Base-by-base conservation (phyloP, 352 stramenopile genomes). In the Globisporangium spinosum region DNA sequence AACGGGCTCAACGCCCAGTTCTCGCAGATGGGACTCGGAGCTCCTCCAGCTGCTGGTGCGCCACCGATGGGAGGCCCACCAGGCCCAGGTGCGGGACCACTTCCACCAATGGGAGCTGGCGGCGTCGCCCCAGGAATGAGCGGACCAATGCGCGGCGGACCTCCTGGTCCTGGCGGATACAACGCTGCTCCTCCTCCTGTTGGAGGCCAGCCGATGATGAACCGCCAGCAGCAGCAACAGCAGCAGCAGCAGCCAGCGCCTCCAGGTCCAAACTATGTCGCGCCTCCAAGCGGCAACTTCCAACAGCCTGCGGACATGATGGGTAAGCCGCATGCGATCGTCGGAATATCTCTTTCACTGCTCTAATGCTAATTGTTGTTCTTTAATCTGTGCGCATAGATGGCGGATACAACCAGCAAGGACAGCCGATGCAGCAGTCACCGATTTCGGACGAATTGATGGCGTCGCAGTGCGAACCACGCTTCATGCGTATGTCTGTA, bases 401-500 rank as follows among this genome's bases (percentile, higher is more conserved):
- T 69, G 73, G 65, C 34, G 58, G 70, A 35, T 91, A 90, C 71
- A 78, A 71, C 27, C 82, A 88, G 27, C 73, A 83, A 27, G 73
- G 73, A 27, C 74, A 81, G 63, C 63, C 77, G n/a, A 70, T 87
- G 59, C 85, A 89, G 73, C 62, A 74, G 51, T 81, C 77, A 3
- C 68, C 77, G 10, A 76, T 95, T 53, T 82, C 77, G 29, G 82
- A 91, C 49, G 83, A 90, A 55, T 83, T 93, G 67, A 79, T 89
- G 70, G 80, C 82, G 32, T 78, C 87, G 3, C 88, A 94, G 67
- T 91, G 80, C 67, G 82, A 93, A 40, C 70, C 85, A 10, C 82
- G 87, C 34, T 97, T 80, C 74, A 97, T 97, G 85, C 89, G 89
- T 40, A 75, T 86, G 58, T 90, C 87, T 2, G 83, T 97, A 35